These are phyloP conservation scores for Eucalyptus camaldulensis DNA, from an alignment of 345 rosid species.

Conservation along the genomic window DNA sequence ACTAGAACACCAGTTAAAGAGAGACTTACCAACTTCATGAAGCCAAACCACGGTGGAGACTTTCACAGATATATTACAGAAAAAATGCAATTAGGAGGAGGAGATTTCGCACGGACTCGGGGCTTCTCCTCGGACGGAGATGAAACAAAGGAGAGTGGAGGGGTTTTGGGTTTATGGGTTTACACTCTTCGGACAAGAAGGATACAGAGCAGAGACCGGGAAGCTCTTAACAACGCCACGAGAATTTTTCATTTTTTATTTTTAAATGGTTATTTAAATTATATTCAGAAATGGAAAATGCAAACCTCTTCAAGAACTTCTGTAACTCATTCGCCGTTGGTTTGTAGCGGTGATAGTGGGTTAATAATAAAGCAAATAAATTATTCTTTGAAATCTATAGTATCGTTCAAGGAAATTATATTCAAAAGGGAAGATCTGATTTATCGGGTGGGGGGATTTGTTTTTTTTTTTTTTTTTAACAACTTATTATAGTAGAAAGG, in stretches of 20 bases:
- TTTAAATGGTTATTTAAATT: neutral
- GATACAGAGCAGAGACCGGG: neutral
- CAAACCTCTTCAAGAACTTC: neutral
- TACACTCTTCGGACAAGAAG: neutral
- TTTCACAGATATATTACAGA: neutral
- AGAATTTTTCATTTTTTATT: neutral
- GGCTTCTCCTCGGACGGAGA: neutral
- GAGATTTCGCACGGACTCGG: neutral
- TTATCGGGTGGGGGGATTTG: neutral
- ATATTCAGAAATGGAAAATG: neutral
- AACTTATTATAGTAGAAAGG: neutral
- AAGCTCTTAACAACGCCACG: neutral
- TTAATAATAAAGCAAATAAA: neutral
- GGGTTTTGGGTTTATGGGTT: neutral
- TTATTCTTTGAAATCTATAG: neutral
- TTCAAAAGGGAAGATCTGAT: neutral
- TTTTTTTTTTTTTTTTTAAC: neutral
- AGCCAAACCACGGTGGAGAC: neutral
- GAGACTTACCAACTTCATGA: constrained; percentile 43
- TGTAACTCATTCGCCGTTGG: neutral
- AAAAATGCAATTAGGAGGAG: neutral
- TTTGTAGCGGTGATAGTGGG: neutral
- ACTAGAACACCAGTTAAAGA: neutral
- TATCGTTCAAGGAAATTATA: neutral
- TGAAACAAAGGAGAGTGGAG: neutral